Percentiles rank a stretch among this genome's conserved stretches.
These are phyloP conservation scores for Allium cepa DNA, from an alignment of 106 monocot species.

Conservation along the genomic window DNA sequence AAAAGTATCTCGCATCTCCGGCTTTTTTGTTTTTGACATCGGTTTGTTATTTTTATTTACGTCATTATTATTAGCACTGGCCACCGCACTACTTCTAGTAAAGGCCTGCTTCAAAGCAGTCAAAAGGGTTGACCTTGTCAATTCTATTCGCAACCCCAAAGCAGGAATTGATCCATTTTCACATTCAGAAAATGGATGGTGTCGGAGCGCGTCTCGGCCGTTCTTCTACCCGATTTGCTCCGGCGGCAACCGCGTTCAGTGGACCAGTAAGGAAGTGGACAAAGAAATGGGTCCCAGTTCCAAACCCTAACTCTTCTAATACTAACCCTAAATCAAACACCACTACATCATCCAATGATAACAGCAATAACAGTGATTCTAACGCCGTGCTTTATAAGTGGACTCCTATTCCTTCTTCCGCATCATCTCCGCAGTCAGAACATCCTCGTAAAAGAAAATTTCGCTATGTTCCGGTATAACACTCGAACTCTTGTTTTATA, in stretches of 20 bases:
- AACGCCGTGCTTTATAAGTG: conserved; percentile 75
- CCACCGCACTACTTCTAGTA: no score
- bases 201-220: conserved; percentile 84
- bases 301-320: conserved; percentile 23
- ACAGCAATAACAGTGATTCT: conserved; percentile 6
- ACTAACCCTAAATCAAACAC: conserved; percentile 10
- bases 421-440: conserved; percentile 9
- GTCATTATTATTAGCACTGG: no score
- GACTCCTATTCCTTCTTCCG: conserved; percentile 36
- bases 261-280: conserved; percentile 89
- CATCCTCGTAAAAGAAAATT: conserved; percentile 45
- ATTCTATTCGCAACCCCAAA: no score
- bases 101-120: no score
- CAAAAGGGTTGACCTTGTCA: no score
- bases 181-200: conserved; percentile 50
- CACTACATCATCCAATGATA: not conserved
- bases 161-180: not conserved
- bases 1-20: no score
- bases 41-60: no score
- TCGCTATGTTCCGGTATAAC: conserved; percentile 71
- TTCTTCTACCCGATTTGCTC: conserved; percentile 77
- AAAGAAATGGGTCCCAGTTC: conserved; percentile 82
- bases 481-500: not conserved
- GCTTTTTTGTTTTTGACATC: no score
- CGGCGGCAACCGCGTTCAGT: conserved; percentile 68